Conservation (phyloP, 2,329 filamentous ascomycete genomes). For the Sporothrix globosa region DNA sequence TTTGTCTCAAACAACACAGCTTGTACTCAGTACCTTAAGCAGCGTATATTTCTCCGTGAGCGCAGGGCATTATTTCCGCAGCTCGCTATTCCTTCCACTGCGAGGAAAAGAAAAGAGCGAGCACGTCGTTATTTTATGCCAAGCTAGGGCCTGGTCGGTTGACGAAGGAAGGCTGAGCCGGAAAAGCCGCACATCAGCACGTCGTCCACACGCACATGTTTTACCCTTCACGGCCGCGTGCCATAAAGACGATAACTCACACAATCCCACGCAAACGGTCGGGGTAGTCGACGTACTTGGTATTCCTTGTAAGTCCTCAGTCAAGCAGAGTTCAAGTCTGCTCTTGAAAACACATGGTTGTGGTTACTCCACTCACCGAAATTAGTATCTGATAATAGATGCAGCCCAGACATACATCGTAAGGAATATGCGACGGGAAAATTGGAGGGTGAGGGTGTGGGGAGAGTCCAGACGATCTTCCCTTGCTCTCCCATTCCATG, state of each 20-base stretch:
- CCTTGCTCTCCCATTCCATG: constrained; percentile 3
- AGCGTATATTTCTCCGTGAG: background rate
- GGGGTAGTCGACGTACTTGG: too few relatives aligned
- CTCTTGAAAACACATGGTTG: background rate
- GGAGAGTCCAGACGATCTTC: constrained; percentile 15
- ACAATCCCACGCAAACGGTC: too few relatives aligned
- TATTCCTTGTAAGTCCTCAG: background rate
- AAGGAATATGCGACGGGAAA: background rate
- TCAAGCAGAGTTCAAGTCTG: background rate
- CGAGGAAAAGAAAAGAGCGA: background rate
- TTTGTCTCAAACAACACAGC: background rate
- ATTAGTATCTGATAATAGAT: constrained; percentile 11
- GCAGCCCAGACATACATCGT: background rate
- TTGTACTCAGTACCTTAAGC: background rate
- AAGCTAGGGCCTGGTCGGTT: background rate
- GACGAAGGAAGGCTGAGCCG: constrained; percentile 5
- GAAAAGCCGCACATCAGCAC: background rate
- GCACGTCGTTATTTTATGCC: background rate
- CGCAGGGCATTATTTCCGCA: background rate
- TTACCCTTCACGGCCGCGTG: too few relatives aligned
- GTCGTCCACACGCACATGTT: background rate
- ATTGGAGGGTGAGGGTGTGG: constrained; percentile 11
- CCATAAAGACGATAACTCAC: too few relatives aligned
- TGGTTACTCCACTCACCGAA: background rate
- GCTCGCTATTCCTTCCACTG: background rate